phyloP scores from a whole-genome alignment of 2,329 filamentous ascomycete genomes.

The Colletotrichum cereale region DNA sequence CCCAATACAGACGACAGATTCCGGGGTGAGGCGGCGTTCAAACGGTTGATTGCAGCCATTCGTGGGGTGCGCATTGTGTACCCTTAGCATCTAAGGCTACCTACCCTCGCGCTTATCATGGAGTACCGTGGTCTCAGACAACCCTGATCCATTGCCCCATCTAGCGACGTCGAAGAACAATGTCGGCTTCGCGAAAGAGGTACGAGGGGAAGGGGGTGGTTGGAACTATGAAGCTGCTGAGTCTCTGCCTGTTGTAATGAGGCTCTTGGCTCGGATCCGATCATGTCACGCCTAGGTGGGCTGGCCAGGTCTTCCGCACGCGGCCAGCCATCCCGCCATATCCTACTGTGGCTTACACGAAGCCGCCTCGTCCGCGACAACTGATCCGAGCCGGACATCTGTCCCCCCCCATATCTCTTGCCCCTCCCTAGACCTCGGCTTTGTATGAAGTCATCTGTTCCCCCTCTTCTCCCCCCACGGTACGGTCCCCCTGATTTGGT shows the following conservation, averaged over 20 bases:
- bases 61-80: neutral
- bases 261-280: neutral
- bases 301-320: constrained; percentile 31
- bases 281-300: constrained; percentile 3
- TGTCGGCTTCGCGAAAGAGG: neutral
- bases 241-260: neutral
- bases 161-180: neutral
- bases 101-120: neutral
- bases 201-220: neutral
- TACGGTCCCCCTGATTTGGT: neutral
- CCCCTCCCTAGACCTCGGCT: neutral
- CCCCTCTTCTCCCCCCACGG: neutral
- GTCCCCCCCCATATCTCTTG: constrained; percentile 15
- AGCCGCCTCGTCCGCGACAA: constrained; percentile 19
- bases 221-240: neutral
- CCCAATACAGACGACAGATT: neutral
- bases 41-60: neutral
- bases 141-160: neutral
- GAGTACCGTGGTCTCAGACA: too few relatives aligned
- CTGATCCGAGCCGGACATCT: neutral
- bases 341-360: constrained; percentile 33
- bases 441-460: neutral
- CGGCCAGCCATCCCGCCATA: constrained; percentile 28
- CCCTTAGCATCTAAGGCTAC: neutral
- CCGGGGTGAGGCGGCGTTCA: neutral